Evolutionary conservation across 2,329 filamentous ascomycete genomes (phyloP), one percentile per base, ranked within the genome.

Genomic region (Claviceps sp.): DNA sequence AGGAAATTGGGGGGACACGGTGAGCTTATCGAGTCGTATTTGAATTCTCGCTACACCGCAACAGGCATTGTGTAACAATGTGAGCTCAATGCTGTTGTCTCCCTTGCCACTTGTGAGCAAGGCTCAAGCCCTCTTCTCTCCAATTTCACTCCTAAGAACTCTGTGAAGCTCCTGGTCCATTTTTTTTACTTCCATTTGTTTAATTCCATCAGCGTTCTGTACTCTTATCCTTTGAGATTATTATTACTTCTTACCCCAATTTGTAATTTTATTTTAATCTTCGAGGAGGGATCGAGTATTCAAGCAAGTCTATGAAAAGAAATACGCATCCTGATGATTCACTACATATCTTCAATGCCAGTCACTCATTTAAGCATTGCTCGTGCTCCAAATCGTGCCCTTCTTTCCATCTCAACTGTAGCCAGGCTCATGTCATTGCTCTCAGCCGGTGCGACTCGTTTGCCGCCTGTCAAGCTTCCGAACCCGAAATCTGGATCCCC

Each of bases 401-500:
- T 57, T 20, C 64, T 56, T 11, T 56, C 51, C 62, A 66, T 65
- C 46, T 66, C 64, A 16, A 54, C 56, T 29, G 22, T 42, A 3
- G 60, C 64, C n/a, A 66, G 44, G n/a, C 51, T 53, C 2, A 47
- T 45, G 9, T 57, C 50, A 14, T 39, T 45, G 2, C 58, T 59
- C 9, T 20, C 45, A 13, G 50, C 55, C 0, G 64, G 54, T 2
- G 57, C 54, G 26, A 71, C 60, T 4, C 58, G 62, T 29, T 59
- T 53, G 3, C 70, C 71, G 14, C 62, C 57, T 0, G 71, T 74
- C 37, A 70, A 58, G 53, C 71, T 75, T 1, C 75, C 76, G 0
- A 74, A 73, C 0, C 83, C 83, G 63, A 85, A 86, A 61, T 85
- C 79, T 0, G 83, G 82, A 42, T 66, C 62, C 1, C 82, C 83